Base-by-base conservation (phyloP, 306 rosid species). In the Dalbergia cochinchinensis region DNA sequence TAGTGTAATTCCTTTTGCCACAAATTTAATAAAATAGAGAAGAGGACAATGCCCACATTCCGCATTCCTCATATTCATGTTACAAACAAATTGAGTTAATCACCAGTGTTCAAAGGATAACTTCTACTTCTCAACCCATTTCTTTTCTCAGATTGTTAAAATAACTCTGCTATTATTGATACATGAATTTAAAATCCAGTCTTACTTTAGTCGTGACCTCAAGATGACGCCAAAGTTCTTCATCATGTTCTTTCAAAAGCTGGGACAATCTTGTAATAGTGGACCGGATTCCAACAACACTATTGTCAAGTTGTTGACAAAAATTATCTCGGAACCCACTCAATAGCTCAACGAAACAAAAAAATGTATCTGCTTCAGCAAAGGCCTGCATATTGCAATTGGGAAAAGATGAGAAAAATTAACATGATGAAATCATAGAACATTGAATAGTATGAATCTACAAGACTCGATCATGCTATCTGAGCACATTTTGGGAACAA, bases 151-250 rank as follows among this genome's bases (percentile, higher is more conserved):
- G 71, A 74, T 20, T 70, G 66, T 54, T 71, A 58, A 69, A 41
- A 53, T 50, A 63, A 76, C 16, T 15, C 31, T 45, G 48, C 58
- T 55, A 33, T 14, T 69, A 62, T 33, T 61, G 78, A 62, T 55
- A 57, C 44, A 42, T 16, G 70, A 20, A 53, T 31, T 44, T 72
- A 70, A 66, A 83, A 44, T 35, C 37, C 48, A 13, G 8, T 51
- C 89, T 85, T 91, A 93, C 99, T 85, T n/a, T 96, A 69, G 97
- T 91, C 62, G 98, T 93, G 84, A 96, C 54, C 88, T 96, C 99
- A 75, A 96, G 99, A 87, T 96, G 99, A 83, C 98, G 99, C 99
- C 99, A 96, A 58, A 96, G 87, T 87, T 96, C 99, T 81, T 93
- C 99, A 81, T 96, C 99, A 57, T 96, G 96, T 87, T 93, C 94